phyloP scores from a whole-genome alignment of 805 yeast species.

The Yamadazyma olivae region DNA sequence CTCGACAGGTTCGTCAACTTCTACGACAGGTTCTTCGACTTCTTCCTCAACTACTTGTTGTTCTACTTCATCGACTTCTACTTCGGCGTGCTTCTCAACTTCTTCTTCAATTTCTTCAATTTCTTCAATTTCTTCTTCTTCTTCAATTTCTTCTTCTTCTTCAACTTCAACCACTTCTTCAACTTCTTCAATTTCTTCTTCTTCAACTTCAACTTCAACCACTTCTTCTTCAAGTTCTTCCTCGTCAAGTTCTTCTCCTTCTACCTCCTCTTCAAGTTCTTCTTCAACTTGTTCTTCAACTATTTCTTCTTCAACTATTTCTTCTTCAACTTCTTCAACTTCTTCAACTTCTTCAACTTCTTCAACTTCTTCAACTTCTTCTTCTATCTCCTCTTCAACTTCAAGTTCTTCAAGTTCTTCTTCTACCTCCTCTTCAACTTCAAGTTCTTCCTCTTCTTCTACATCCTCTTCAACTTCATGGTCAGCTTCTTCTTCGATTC shows the following conservation, averaged over 20 bases:
- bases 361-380: constrained; percentile 5
- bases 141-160: constrained; percentile 5
- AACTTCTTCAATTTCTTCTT: constrained; percentile 1
- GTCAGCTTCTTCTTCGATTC: constrained; percentile 2
- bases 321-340: constrained; percentile 3
- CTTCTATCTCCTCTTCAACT: constrained; percentile 14
- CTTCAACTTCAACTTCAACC: not conserved
- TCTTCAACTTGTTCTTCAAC: constrained; percentile 4
- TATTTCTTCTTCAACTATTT: not conserved
- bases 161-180: constrained; percentile 2
- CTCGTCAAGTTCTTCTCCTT: constrained; percentile 2
- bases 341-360: constrained; percentile 4
- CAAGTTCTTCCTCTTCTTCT: constrained; percentile 7
- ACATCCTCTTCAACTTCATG: constrained; percentile 2
- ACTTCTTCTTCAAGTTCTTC: constrained; percentile 1
- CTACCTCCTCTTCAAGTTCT: not conserved
- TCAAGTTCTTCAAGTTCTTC: constrained; percentile 4
- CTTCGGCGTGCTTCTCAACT: constrained; percentile 9
- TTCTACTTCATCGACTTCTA: constrained; percentile 6
- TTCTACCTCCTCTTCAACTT: constrained; percentile 1
- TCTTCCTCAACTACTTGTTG: constrained; percentile 2
- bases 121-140: constrained; percentile 8
- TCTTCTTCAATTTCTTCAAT: constrained; percentile 11
- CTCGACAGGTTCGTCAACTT: constrained; percentile 3
- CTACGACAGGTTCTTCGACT: constrained; percentile 3